A percentile compares a stretch with the other conserved stretches of the same genome.
phyloP scores from a whole-genome alignment of 169 alveolate species.

The Plasmodium malariae region DNA sequence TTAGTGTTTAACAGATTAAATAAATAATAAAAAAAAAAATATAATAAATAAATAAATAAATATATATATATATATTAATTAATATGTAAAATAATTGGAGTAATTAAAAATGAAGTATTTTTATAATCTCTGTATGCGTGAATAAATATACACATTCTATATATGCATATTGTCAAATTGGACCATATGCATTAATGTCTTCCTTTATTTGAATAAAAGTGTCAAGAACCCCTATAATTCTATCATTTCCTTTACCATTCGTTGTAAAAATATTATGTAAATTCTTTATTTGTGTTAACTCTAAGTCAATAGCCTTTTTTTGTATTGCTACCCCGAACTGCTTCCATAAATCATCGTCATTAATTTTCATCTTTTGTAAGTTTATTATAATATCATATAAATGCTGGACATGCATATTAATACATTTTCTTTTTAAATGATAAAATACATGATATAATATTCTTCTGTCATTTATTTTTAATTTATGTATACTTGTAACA shows the following conservation, averaged over 20 bases:
- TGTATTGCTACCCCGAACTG: conserved; percentile 87
- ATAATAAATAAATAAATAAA: too few species aligned
- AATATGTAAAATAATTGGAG: not conserved
- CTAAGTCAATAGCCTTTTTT: conserved; percentile 85
- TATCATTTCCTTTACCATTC: conserved; percentile 85
- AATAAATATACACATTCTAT: not conserved
- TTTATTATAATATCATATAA: conserved; percentile 79
- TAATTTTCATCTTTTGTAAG: conserved; percentile 83
- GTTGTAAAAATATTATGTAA: conserved; percentile 72
- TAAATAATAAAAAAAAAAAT: conserved; percentile 10
- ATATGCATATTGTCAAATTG: conserved; percentile 69
- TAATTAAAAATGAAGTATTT: not conserved
- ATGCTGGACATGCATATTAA: conserved; percentile 85
- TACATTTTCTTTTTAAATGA: conserved; percentile 84
- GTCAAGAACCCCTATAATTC: conserved; percentile 85
- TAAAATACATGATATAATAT: conserved; percentile 84
- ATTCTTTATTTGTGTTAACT: conserved; percentile 78
- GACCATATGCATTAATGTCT: conserved; percentile 84
- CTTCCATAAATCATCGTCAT: conserved; percentile 88
- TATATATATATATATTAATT: not conserved
- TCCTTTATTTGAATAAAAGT: conserved; percentile 84
- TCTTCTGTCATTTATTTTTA: conserved; percentile 82
- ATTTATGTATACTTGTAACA: conserved; percentile 76
- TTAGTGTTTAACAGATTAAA: conserved; percentile 13
- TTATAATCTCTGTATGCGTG: not conserved